Evolutionary conservation across 345 rosid genomes (phyloP), one percentile per base, ranked within the genome.

Genomic region (Moringa oleifera): DNA sequence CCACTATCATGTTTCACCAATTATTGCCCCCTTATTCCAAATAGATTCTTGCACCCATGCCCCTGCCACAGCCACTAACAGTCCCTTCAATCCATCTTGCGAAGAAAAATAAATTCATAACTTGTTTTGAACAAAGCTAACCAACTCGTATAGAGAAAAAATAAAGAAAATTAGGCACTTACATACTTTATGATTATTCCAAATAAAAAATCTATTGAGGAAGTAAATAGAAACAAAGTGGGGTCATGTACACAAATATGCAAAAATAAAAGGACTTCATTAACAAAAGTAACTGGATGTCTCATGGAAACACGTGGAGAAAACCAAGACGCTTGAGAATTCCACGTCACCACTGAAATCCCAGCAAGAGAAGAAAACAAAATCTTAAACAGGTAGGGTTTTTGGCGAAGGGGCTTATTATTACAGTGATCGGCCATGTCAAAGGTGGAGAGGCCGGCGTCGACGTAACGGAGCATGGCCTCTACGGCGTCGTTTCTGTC

Each of bases 341-440:
- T 41, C 65, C 79, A 66, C 73, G 77, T 64, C 6, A 31, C 46
- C 53, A 9, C 18, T 46, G 21, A 67, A 58, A 17, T 16, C 6
- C 2, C 6, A 41, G 12, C 6, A 41, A 15, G 9, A 51, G n/a
- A 51, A 51, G 2, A 11, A 10, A 10, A 4, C 12, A 61, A 61
- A 23, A 57, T 5, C 24, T 46, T 23, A 19, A 53, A 20, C 37
- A 4, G 21, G 53, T 15, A 41, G 25, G 21, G 31, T 8, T 25
- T 57, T 19, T 12, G 17, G 18, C 46, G 23, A 46, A 15, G 15
- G 58, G 53, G 57, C 57, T 59, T 75, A 4, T 4, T 33, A 33
- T 71, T 77, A 92, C 95, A 92, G 66, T 87, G 95, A 64, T 92
- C 97, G 62, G 98, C 97, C 98, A 92, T 89, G 80, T 92, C 96